Evolutionary conservation across 2,329 filamentous ascomycete genomes (phyloP), one percentile per base, ranked within the genome.

Genomic region (Ophiosphaerella narmari): DNA sequence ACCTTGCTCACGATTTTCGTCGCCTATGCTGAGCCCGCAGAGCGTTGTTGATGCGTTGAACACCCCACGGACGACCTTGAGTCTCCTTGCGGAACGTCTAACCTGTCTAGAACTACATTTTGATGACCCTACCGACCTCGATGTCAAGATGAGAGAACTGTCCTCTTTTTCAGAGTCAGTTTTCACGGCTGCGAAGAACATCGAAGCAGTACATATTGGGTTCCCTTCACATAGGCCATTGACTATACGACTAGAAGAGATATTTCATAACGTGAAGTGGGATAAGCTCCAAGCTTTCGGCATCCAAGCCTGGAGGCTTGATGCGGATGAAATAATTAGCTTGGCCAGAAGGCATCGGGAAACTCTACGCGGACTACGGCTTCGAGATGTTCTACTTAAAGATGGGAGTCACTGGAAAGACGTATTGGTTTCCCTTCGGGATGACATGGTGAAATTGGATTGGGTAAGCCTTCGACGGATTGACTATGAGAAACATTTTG

Each of bases 61-160:
- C 32, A 73, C 76, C 7, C 78, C 79, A 1, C 75, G 79, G 3
- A 70, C 72, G 9, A 78, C 75, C 1, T 70, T 86, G 23, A 73
- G 77, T 2, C 74, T 75, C 2, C 71, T 86, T 33, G 84, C 81
- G 5, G 75, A 77, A 52, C 78, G 82, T n/a, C 71, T 88, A 36
- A 84, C 81, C 11, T 84, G 83, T 60, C 72, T 88, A 14, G 84
- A 87, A 56, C 70, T 88, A 21, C 84, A 86, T 58, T 86, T 87
- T 58, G 83, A 84, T 55, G 82, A 85, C 40, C 76, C 77, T 21
- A 73, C 73, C 4, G 79, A 86, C 58, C 74, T 87, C 13, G 82
- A 84, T 54, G 72, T 76, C 26, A 80, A 81, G 49, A 84, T 87
- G 74, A 72, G 74, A 16, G 78, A 82, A 50, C 74, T 88, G 0